A percentile compares a stretch with the other conserved stretches of the same genome.
phyloP scores from a whole-genome alignment of 139 green algal genomes.

The Eudorina sp. region DNA sequence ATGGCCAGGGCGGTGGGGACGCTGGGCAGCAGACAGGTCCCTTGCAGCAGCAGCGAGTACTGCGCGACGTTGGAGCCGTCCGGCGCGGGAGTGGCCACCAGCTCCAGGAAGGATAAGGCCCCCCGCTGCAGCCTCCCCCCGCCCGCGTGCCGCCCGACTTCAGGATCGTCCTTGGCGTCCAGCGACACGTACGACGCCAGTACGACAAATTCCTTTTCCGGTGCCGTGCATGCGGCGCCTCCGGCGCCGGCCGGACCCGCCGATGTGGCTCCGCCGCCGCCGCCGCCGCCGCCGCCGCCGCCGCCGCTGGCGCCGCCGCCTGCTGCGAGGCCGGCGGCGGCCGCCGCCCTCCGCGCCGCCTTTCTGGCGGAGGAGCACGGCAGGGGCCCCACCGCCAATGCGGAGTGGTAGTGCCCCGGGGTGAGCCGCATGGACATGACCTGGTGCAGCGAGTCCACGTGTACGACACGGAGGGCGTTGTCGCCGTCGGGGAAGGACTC shows the following conservation, averaged over 20 bases:
- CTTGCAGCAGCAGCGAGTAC: slow-evolving; percentile 31
- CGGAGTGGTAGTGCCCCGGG: slow-evolving; percentile 31
- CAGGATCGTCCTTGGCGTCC: not conserved
- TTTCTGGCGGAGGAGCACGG: slow-evolving; percentile 15
- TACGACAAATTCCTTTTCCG: slow-evolving; percentile 47
- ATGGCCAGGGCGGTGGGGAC: not conserved
- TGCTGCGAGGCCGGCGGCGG: too few species aligned
- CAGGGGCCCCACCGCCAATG: slow-evolving; percentile 11
- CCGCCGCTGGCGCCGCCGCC: not conserved
- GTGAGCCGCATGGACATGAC: slow-evolving; percentile 32
- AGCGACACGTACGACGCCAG: slow-evolving; percentile 45
- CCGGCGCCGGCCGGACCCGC: not conserved
- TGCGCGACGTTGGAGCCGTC: not conserved
- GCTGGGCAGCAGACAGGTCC: not conserved
- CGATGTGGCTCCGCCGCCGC: not conserved
- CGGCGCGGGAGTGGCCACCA: not conserved
- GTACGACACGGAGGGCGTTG: slow-evolving; percentile 49
- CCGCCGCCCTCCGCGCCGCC: too few species aligned
- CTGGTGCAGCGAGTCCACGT: slow-evolving; percentile 49
- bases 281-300: not conserved
- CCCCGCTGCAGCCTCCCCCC: slow-evolving; percentile 20
- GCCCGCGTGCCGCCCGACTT: not conserved
- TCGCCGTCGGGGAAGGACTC: slow-evolving; percentile 21
- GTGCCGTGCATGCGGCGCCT: too few species aligned
- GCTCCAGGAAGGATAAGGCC: slow-evolving; percentile 50